Percentiles rank a stretch among this genome's conserved stretches.
phyloP scores from a whole-genome alignment of 2,329 filamentous ascomycete species.

The Talaromyces sp. region DNA sequence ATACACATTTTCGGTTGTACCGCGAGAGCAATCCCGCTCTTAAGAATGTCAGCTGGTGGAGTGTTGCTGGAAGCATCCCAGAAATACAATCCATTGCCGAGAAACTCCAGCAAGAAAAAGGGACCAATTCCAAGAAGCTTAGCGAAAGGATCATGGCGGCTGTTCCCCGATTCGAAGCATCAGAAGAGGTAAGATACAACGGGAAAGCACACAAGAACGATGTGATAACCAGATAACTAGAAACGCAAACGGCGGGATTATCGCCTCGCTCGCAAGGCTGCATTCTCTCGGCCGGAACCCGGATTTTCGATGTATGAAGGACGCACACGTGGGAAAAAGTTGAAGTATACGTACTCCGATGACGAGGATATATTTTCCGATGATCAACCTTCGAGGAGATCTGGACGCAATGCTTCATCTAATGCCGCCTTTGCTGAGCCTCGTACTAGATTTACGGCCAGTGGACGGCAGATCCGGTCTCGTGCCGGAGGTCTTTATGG shows the following conservation, averaged over 20 bases:
- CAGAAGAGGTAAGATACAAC: slow-evolving; percentile 72
- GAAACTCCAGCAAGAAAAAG: slow-evolving; percentile 78
- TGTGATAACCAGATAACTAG: slow-evolving; percentile 47
- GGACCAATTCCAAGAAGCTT: slow-evolving; percentile 76
- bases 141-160: slow-evolving; percentile 76
- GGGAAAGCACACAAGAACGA: not conserved
- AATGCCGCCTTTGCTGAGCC: slow-evolving; percentile 68
- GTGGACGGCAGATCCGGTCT: slow-evolving; percentile 75
- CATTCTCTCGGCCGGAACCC: slow-evolving; percentile 82
- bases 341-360: slow-evolving; percentile 95
- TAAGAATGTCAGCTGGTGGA: slow-evolving; percentile 84
- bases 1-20: slow-evolving; percentile 92
- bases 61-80: slow-evolving; percentile 85
- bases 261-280: slow-evolving; percentile 78
- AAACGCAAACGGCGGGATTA: slow-evolving; percentile 95
- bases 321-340: slow-evolving; percentile 90
- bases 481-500: slow-evolving; percentile 59
- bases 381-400: slow-evolving; percentile 66
- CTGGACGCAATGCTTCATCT: slow-evolving; percentile 66
- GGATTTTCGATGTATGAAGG: slow-evolving; percentile 95
- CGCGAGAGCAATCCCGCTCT: slow-evolving; percentile 84
- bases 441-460: slow-evolving; percentile 73
- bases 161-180: slow-evolving; percentile 87
- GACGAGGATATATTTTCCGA: slow-evolving; percentile 72
- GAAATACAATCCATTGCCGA: slow-evolving; percentile 76